phyloP scores from a whole-genome alignment of 441 rosid species.

The Bocquillonia castaneifolia region DNA sequence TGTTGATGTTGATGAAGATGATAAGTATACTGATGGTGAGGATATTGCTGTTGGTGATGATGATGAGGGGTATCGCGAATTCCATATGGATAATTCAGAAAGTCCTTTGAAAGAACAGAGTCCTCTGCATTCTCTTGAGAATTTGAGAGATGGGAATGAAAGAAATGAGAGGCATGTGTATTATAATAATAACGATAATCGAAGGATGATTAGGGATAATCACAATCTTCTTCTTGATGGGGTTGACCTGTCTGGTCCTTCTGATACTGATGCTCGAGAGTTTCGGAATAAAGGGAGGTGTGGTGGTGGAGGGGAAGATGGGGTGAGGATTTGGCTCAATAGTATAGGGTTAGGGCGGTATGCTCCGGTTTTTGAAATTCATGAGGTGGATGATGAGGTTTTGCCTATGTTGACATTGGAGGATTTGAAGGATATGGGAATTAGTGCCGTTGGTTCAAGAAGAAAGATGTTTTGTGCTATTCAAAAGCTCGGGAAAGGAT shows the following conservation, averaged over 20 bases:
- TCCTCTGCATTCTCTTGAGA: conserved; percentile 54
- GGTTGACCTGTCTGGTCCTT: conserved; percentile 51
- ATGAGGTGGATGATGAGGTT: conserved; percentile 92
- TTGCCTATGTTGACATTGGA: conserved; percentile 89
- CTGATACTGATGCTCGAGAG: conserved; percentile 41
- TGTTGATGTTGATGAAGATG: conserved; percentile 34
- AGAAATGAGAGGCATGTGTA: conserved; percentile 38
- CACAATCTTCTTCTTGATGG: conserved; percentile 31
- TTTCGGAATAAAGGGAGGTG: conserved; percentile 27
- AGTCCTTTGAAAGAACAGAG: conserved; percentile 58
- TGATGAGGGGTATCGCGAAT: conserved; percentile 45
- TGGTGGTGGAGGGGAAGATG: conserved; percentile 48
- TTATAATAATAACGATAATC: conserved; percentile 30
- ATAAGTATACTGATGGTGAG: conserved; percentile 43
- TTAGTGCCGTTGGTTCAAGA: conserved; percentile 89
- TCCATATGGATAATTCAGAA: conserved; percentile 50
- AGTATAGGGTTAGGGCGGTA: conserved; percentile 81
- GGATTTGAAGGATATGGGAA: conserved; percentile 98
- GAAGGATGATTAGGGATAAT: conserved; percentile 26
- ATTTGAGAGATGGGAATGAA: conserved; percentile 47
- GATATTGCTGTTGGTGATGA: conserved; percentile 41
- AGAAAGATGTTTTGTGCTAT: conserved; percentile 88
- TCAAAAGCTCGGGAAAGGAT: conserved; percentile 81
- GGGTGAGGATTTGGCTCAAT: conserved; percentile 80
- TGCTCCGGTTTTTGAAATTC: conserved; percentile 82